Percentiles rank a stretch among this genome's conserved stretches.
Evolutionary conservation across 2,329 filamentous ascomycete species (phyloP).

Genomic region (Capronia epimyces): DNA sequence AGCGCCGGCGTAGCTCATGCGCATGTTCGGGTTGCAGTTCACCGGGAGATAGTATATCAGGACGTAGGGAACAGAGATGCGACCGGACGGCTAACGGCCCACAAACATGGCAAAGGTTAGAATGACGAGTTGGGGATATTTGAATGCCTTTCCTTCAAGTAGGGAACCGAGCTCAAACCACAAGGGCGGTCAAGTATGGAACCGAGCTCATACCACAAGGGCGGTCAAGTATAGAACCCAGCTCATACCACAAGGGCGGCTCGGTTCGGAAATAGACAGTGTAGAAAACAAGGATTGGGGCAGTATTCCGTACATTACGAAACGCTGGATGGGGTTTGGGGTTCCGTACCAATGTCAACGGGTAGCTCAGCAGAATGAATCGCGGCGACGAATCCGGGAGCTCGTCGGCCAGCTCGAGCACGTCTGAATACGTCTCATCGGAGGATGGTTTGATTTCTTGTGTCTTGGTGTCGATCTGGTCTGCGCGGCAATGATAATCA

Average conservation of each 20-base stretch:
- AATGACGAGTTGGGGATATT: too few relatives aligned
- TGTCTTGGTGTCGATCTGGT: conserved; percentile 80
- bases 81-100: conserved; percentile 77
- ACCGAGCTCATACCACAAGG: too few relatives aligned
- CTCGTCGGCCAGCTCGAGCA: conserved; percentile 78
- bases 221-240: too few relatives aligned
- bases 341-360: conserved; percentile 66
- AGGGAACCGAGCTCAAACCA: too few relatives aligned
- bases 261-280: too few relatives aligned
- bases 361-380: conserved; percentile 86
- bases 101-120: not conserved
- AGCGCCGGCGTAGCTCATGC: conserved; percentile 92
- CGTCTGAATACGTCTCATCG: conserved; percentile 71
- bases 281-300: too few relatives aligned
- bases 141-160: too few relatives aligned
- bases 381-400: conserved; percentile 87
- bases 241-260: too few relatives aligned
- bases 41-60: conserved; percentile 90
- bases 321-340: not conserved
- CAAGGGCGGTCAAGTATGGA: too few relatives aligned
- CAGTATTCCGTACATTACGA: not conserved
- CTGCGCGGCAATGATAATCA: not conserved
- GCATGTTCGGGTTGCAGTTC: conserved; percentile 78
- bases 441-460: conserved; percentile 84
- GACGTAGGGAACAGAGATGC: conserved; percentile 85